Conservation (phyloP, 164 flowering plant species). For the Umbellularia californica region DNA sequence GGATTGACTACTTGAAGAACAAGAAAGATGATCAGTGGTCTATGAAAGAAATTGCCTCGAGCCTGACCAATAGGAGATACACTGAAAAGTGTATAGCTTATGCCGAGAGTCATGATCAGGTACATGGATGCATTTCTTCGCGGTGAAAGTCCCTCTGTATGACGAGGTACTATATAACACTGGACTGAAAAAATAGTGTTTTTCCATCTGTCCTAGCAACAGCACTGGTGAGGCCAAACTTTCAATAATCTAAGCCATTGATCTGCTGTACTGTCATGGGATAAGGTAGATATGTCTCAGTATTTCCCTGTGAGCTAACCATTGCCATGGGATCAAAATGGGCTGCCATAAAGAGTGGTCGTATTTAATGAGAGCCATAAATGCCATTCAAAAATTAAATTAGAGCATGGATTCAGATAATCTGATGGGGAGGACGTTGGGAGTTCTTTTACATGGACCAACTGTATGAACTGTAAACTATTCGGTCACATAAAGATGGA, state of each 20-base stretch:
- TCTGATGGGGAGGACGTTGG: neutral
- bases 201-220: neutral
- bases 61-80: slow-evolving; percentile 89
- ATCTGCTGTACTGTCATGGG: neutral
- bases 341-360: neutral
- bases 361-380: neutral
- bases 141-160: neutral
- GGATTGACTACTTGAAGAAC: slow-evolving; percentile 94
- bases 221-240: neutral
- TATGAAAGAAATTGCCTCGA: slow-evolving; percentile 63
- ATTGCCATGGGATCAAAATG: neutral
- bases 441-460: neutral
- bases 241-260: neutral
- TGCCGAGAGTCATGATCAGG: slow-evolving; percentile 99
- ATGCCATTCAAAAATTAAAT: too few relatives aligned
- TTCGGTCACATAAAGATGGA: neutral
- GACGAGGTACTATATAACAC: neutral
- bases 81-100: slow-evolving; percentile 89
- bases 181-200: neutral
- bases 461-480: too few relatives aligned
- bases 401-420: neutral
- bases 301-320: neutral
- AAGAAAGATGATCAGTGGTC: slow-evolving; percentile 87
- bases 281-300: neutral
- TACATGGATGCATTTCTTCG: slow-evolving; percentile 13